phyloP scores from a whole-genome alignment of 768 basidiomycete species.

The Kwoniella dejecticola region DNA sequence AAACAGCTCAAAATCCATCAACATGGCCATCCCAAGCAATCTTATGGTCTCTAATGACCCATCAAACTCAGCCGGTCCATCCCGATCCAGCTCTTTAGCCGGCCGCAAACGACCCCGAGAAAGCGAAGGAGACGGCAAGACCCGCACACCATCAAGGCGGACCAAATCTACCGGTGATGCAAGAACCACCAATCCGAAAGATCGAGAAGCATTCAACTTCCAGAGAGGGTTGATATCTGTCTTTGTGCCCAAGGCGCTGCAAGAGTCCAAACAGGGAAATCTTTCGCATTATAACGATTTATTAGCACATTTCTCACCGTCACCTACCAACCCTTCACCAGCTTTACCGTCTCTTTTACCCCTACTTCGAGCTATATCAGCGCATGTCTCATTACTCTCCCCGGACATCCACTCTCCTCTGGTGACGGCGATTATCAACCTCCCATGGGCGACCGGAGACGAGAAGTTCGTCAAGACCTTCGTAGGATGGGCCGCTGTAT shows the following conservation, averaged over 20 bases:
- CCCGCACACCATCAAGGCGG: constrained; percentile 27
- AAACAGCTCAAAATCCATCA: neutral
- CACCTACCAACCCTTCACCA: constrained; percentile 57
- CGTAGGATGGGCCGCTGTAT: constrained; percentile 83
- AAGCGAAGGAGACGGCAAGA: constrained; percentile 29
- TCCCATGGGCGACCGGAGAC: constrained; percentile 89
- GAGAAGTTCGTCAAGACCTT: constrained; percentile 81
- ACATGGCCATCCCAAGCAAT: constrained; percentile 9
- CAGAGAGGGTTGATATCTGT: constrained; percentile 55
- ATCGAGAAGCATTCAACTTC: constrained; percentile 50
- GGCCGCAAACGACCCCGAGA: constrained; percentile 46
- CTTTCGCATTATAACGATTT: constrained; percentile 82
- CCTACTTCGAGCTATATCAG: constrained; percentile 77
- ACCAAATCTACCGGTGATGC: constrained; percentile 52
- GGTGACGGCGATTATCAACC: constrained; percentile 78
- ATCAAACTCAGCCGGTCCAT: constrained; percentile 20
- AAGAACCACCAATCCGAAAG: constrained; percentile 25
- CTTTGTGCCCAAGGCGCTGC: constrained; percentile 55
- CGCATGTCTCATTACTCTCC: constrained; percentile 80
- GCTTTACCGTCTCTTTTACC: constrained; percentile 56
- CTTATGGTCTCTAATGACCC: constrained; percentile 21
- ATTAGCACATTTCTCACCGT: constrained; percentile 71
- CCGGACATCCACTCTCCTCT: constrained; percentile 77
- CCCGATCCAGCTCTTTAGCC: constrained; percentile 39
- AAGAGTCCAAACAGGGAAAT: constrained; percentile 63